These are phyloP conservation scores for Sugiyamaella sp. DNA, from an alignment of 1,139 yeast species.

Conservation along the genomic window DNA sequence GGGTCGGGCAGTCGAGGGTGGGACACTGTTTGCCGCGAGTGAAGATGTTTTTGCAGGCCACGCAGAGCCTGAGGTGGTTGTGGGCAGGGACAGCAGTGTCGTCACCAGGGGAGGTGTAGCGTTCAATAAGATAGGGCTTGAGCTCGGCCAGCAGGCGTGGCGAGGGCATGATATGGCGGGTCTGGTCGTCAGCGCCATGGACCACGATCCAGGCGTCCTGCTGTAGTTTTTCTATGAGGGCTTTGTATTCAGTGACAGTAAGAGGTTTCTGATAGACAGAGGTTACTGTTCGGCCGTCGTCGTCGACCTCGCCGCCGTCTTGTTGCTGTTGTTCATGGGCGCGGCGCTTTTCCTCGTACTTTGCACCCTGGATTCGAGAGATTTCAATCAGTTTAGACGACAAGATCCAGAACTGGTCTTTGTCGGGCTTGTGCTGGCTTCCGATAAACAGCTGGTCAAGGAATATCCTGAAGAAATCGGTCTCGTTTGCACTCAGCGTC, in stretches of 20 bases:
- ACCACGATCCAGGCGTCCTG: conserved; percentile 22
- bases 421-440: conserved; percentile 16
- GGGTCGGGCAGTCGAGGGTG: conserved; percentile 42
- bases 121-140: conserved; percentile 42
- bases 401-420: conserved; percentile 24
- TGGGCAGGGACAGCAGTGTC: conserved; percentile 28
- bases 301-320: background rate
- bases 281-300: background rate
- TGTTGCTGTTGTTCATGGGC: conserved; percentile 1
- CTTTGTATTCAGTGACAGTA: conserved; percentile 42
- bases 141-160: conserved; percentile 35
- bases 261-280: conserved; percentile 8
- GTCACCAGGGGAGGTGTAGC: conserved; percentile 41
- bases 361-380: conserved; percentile 3
- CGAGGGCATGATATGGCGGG: conserved; percentile 25
- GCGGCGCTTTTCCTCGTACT: conserved; percentile 1
- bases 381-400: background rate
- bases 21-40: conserved; percentile 55
- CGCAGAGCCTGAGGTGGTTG: conserved; percentile 53
- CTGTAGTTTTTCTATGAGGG: conserved; percentile 49
- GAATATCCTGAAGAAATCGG: conserved; percentile 30
- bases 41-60: conserved; percentile 58
- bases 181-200: conserved; percentile 8
- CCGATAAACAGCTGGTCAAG: conserved; percentile 30
- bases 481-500: conserved; percentile 25